Evolutionary conservation across 2,329 filamentous ascomycete genomes (phyloP).

Genomic region (Diaporthe capsici): DNA sequence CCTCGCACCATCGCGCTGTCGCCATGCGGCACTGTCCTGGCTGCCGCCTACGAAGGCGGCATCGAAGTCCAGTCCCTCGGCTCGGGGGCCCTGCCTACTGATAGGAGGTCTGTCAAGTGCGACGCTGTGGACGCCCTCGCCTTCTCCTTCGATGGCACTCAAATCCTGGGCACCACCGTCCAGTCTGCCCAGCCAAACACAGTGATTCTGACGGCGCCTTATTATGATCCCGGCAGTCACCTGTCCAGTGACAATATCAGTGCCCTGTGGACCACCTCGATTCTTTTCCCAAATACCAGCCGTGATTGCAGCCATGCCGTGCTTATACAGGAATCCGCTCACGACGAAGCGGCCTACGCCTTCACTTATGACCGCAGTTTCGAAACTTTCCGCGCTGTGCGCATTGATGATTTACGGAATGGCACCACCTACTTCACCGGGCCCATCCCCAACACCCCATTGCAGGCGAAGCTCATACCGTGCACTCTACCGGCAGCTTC

Average conservation of each 20-base stretch:
- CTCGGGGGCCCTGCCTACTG: constrained; percentile 72
- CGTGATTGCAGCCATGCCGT: constrained; percentile 84
- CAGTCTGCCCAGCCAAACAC: constrained; percentile 76
- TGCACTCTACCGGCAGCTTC: constrained; percentile 78
- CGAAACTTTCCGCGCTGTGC: constrained; percentile 83
- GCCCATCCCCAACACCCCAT: constrained; percentile 67
- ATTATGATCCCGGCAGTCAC: constrained; percentile 79
- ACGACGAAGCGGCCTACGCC: constrained; percentile 80
- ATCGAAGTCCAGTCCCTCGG: constrained; percentile 88
- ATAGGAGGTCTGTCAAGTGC: constrained; percentile 83
- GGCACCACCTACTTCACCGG: constrained; percentile 86
- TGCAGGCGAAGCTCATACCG: constrained; percentile 73
- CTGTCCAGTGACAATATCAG: constrained; percentile 77
- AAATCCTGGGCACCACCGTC: constrained; percentile 82
- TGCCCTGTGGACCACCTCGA: constrained; percentile 87
- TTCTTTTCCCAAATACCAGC: constrained; percentile 86
- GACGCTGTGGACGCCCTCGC: constrained; percentile 80
- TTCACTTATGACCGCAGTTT: constrained; percentile 84
- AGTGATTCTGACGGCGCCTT: constrained; percentile 83
- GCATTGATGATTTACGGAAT: constrained; percentile 80
- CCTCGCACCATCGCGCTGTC: constrained; percentile 85
- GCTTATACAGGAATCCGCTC: constrained; percentile 72
- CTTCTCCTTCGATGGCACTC: constrained; percentile 84
- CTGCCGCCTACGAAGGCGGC: constrained; percentile 88
- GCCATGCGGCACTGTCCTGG: constrained; percentile 84